These are phyloP conservation scores for Trichoderma gamsii DNA, from an alignment of 495 filamentous ascomycete species.

Conservation along the genomic window DNA sequence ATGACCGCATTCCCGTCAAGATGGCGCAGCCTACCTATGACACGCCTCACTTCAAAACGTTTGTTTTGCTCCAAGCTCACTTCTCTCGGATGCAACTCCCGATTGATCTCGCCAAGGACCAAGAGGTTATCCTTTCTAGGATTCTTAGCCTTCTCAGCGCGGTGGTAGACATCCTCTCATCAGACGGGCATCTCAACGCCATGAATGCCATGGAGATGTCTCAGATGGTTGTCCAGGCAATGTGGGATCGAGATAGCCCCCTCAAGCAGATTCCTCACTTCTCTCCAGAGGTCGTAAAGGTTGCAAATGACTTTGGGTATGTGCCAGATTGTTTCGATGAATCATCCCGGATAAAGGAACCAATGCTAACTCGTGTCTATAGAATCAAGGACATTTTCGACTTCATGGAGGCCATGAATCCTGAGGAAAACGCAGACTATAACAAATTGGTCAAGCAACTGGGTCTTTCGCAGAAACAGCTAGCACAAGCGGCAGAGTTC, in stretches of 20 bases:
- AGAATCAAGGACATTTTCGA: conserved; percentile 89
- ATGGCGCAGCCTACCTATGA: conserved; percentile 80
- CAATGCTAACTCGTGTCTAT: conserved; percentile 33
- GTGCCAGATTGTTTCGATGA: conserved; percentile 27
- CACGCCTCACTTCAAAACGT: conserved; percentile 96
- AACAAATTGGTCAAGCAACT: conserved; percentile 66
- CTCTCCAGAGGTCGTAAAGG: conserved; percentile 72
- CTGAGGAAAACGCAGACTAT: conserved; percentile 79
- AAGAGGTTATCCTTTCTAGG: conserved; percentile 80
- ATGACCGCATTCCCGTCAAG: conserved; percentile 91
- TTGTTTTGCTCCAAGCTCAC: conserved; percentile 92
- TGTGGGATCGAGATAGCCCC: conserved; percentile 97
- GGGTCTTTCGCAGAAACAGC: conserved; percentile 71
- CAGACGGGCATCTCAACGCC: conserved; percentile 91
- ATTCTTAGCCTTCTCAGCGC: conserved; percentile 85
- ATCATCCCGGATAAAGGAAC: neutral
- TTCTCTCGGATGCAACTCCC: conserved; percentile 96
- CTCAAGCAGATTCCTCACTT: conserved; percentile 98
- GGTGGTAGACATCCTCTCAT: conserved; percentile 89
- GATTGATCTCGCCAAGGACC: conserved; percentile 94
- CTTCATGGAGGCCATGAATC: conserved; percentile 98
- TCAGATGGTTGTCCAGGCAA: conserved; percentile 97
- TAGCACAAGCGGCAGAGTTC: conserved; percentile 84
- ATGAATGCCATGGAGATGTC: conserved; percentile 99
- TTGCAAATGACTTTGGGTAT: conserved; percentile 72